Evolutionary conservation across 2,329 filamentous ascomycete genomes (phyloP).

Genomic region (Orbilia oligospora): DNA sequence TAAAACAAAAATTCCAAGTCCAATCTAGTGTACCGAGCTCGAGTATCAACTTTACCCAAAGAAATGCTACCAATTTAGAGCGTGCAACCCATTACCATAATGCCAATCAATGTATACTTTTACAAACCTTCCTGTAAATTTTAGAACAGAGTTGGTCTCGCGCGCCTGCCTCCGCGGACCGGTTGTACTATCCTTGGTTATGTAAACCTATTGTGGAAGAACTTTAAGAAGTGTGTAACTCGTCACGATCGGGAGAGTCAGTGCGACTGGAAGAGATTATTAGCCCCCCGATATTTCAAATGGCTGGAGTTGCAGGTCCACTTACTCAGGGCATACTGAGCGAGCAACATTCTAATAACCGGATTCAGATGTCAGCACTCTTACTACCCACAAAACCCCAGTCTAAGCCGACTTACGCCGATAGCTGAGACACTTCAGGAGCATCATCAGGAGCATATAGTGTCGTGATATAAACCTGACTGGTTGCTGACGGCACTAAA

Average conservation of each 20-base stretch:
- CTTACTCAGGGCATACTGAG: conserved; percentile 63
- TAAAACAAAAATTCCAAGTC: neutral
- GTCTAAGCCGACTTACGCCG: conserved; percentile 60
- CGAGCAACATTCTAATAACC: conserved; percentile 62
- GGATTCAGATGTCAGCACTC: conserved; percentile 27
- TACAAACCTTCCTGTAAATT: neutral
- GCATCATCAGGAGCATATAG: conserved; percentile 63
- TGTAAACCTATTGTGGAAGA: conserved; percentile 8
- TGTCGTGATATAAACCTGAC: conserved; percentile 64
- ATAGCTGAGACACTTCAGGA: conserved; percentile 63
- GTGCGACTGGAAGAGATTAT: conserved; percentile 30
- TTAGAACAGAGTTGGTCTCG: neutral
- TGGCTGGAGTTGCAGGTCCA: neutral
- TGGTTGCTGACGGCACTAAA: conserved; percentile 63
- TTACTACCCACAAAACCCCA: conserved; percentile 5
- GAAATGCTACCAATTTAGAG: neutral
- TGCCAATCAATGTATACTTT: neutral
- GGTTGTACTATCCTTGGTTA: neutral
- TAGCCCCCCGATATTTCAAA: conserved; percentile 1
- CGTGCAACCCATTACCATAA: conserved; percentile 8
- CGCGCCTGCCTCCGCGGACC: conserved; percentile 2
- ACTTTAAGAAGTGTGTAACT: conserved; percentile 45
- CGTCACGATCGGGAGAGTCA: conserved; percentile 54
- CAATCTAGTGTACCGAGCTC: neutral
- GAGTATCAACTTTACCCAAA: neutral